These are phyloP conservation scores for Amphirosellinia nigrospora DNA, from an alignment of 495 filamentous ascomycete species.

Conservation along the genomic window DNA sequence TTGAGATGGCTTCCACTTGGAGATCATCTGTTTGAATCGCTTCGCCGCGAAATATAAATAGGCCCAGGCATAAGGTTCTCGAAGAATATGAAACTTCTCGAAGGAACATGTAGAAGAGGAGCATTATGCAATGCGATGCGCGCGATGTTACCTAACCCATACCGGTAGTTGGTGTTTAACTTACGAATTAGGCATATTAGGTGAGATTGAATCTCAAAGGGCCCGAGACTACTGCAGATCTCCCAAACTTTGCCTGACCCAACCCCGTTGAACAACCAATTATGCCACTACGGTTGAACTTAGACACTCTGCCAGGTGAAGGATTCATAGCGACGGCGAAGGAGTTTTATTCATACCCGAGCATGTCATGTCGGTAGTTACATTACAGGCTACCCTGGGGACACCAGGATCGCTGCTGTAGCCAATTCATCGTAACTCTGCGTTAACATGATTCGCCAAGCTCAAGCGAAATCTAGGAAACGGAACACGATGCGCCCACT, in stretches of 20 bases:
- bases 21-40: not conserved
- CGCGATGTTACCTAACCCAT: not conserved
- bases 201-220: not conserved
- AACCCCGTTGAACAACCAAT: not conserved
- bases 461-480: not conserved
- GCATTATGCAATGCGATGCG: not conserved
- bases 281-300: not conserved
- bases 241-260: not conserved
- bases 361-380: not conserved
- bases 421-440: not conserved
- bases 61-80: not conserved
- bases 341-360: not conserved
- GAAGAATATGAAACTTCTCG: constrained; percentile 3
- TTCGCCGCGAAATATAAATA: constrained; percentile 1
- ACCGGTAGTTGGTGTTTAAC: not conserved
- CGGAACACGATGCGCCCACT: not conserved
- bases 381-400: not conserved
- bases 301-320: not conserved
- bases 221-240: constrained; percentile 3
- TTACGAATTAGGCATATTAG: not conserved
- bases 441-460: not conserved
- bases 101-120: not conserved
- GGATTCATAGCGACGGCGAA: not conserved
- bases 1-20: not conserved
- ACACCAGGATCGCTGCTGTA: not conserved